These are phyloP conservation scores for Trametes punicea DNA, from an alignment of 768 basidiomycete genomes.

Conservation along the genomic window DNA sequence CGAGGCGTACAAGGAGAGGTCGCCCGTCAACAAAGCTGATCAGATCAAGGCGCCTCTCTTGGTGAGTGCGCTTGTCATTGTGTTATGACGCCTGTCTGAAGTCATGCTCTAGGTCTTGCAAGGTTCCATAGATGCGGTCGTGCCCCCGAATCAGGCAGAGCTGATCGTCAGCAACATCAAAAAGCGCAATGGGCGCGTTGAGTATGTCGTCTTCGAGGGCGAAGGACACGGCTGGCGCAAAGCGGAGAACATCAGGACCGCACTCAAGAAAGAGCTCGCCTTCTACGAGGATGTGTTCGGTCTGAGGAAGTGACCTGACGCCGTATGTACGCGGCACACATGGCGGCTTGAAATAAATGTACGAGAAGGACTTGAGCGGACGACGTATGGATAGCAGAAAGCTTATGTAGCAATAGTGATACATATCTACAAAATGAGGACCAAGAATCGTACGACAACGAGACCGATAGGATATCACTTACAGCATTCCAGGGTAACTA, in stretches of 20 bases:
- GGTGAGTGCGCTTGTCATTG: constrained; percentile 38
- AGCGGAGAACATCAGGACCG: constrained; percentile 50
- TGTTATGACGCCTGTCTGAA: neutral
- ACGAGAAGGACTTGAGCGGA: neutral
- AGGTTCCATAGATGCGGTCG: constrained; percentile 58
- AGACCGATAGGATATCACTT: neutral
- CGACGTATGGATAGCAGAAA: neutral
- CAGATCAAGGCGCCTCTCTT: constrained; percentile 62
- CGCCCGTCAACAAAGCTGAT: constrained; percentile 59
- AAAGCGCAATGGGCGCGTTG: constrained; percentile 47
- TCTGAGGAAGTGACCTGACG: constrained; percentile 4
- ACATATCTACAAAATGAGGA: neutral
- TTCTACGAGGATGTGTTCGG: constrained; percentile 52
- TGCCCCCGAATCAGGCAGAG: constrained; percentile 65
- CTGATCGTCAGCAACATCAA: constrained; percentile 52
- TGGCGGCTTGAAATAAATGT: neutral
- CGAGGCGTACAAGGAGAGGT: constrained; percentile 54
- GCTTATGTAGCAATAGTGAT: neutral
- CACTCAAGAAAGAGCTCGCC: constrained; percentile 48
- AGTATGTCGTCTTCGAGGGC: constrained; percentile 59
- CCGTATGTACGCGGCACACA: neutral
- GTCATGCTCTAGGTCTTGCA: constrained; percentile 54
- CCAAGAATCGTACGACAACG: neutral
- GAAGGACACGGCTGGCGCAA: constrained; percentile 67
- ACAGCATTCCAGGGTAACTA: neutral